phyloP scores from a whole-genome alignment of 257 asterid genomes.

The Ajuga chamaepitys region DNA sequence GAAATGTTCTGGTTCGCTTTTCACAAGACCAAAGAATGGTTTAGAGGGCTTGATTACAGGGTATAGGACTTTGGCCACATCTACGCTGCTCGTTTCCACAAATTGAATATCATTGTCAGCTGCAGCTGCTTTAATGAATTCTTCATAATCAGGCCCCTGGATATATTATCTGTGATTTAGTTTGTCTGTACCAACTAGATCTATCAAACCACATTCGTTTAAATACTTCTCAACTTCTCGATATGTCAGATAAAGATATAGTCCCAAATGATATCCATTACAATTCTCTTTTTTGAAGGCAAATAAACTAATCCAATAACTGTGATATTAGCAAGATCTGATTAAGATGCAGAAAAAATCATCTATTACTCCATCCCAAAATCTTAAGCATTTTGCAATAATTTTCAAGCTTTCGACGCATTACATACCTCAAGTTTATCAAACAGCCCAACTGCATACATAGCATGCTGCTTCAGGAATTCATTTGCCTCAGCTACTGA shows the following conservation, averaged over 20 bases:
- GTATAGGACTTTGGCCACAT: conserved; percentile 53
- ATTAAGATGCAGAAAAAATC: not conserved
- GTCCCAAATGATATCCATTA: not conserved
- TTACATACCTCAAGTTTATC: conserved; percentile 64
- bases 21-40: conserved; percentile 70
- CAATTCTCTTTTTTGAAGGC: not conserved
- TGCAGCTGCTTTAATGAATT: conserved; percentile 66
- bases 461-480: conserved; percentile 55
- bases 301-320: not conserved
- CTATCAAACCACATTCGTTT: not conserved
- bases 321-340: not conserved
- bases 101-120: conserved; percentile 79
- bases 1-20: conserved; percentile 76
- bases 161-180: conserved; percentile 10
- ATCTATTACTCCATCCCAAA: not conserved
- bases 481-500: conserved; percentile 59
- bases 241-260: not conserved
- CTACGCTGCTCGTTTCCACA: conserved; percentile 63
- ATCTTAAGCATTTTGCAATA: not conserved
- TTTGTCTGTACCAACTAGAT: not conserved
- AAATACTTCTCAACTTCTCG: not conserved
- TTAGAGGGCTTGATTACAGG: conserved; percentile 33
- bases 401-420: not conserved
- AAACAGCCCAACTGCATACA: conserved; percentile 69
- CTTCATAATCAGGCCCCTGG: conserved; percentile 76